These are phyloP conservation scores for Stentor coeruleus DNA, from an alignment of 73 alveolate species.

Conservation along the genomic window DNA sequence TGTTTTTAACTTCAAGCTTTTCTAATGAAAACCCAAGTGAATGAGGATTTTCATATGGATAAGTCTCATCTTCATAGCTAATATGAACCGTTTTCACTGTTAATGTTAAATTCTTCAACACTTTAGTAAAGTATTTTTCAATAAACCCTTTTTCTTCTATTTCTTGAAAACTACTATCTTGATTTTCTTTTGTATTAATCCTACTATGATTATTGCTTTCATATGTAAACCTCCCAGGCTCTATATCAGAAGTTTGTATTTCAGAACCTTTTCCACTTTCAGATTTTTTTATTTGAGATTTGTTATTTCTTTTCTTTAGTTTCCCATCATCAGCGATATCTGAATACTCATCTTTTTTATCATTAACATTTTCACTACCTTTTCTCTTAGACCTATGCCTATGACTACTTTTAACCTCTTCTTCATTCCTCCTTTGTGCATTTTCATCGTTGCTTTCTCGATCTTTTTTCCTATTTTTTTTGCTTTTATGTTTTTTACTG, in stretches of 20 bases:
- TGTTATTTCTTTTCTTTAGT: neutral
- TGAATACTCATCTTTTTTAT: neutral
- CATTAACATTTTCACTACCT: no score
- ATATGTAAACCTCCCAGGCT: neutral
- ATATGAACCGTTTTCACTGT: slow-evolving; percentile 18
- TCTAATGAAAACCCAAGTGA: slow-evolving; percentile 19
- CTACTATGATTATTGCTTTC: neutral
- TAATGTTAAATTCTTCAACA: slow-evolving; percentile 7
- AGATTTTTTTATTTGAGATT: neutral
- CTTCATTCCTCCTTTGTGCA: no score
- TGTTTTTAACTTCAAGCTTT: neutral
- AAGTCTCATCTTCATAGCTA: slow-evolving; percentile 26
- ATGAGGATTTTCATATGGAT: neutral
- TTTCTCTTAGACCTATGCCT: no score
- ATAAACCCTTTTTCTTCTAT: neutral
- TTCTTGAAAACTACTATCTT: no score
- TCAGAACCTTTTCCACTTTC: neutral
- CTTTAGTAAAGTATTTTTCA: slow-evolving; percentile 14
- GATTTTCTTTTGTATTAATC: neutral
- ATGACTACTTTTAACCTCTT: no score
- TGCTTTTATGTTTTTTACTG: no score
- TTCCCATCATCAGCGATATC: neutral
- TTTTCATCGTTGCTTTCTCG: neutral
- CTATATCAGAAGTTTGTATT: neutral
- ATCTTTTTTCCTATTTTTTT: neutral